Evolutionary conservation across 2,329 filamentous ascomycete genomes (phyloP).

Genomic region (Botrytis hyacinthi): DNA sequence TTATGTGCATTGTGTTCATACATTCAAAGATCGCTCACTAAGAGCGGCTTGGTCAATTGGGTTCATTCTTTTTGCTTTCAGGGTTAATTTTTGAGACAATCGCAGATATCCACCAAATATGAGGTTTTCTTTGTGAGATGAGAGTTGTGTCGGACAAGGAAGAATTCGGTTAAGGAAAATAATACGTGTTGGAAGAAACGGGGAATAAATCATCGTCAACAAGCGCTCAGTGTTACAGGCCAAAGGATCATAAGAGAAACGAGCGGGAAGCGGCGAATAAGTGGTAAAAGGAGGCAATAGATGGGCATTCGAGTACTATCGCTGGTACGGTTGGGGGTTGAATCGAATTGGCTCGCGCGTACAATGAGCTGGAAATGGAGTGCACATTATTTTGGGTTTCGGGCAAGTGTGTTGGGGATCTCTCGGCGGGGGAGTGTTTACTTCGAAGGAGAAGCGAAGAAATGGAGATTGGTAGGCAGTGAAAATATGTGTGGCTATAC

Average conservation of each 20-base stretch:
- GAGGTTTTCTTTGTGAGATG: background rate
- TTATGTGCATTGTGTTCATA: background rate
- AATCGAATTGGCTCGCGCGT: background rate
- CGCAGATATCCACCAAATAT: background rate
- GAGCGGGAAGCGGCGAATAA: background rate
- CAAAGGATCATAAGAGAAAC: background rate
- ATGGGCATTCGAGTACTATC: background rate
- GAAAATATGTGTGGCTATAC: constrained; percentile 1
- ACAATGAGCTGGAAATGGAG: background rate
- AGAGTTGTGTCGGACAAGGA: background rate
- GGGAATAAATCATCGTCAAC: background rate
- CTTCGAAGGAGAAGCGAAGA: background rate
- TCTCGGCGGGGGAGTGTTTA: background rate
- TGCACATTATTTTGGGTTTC: constrained; percentile 8
- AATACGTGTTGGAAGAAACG: background rate
- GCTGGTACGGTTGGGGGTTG: background rate
- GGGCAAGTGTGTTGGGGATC: background rate
- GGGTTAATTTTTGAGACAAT: background rate
- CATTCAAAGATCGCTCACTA: background rate
- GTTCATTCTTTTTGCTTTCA: background rate
- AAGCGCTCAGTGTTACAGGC: background rate
- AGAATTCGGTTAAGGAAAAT: background rate
- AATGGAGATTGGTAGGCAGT: background rate
- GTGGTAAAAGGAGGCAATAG: background rate
- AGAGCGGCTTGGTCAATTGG: background rate